Conservation (phyloP, 1,139 yeast species). For the Candida pseudoviswanathii region DNA sequence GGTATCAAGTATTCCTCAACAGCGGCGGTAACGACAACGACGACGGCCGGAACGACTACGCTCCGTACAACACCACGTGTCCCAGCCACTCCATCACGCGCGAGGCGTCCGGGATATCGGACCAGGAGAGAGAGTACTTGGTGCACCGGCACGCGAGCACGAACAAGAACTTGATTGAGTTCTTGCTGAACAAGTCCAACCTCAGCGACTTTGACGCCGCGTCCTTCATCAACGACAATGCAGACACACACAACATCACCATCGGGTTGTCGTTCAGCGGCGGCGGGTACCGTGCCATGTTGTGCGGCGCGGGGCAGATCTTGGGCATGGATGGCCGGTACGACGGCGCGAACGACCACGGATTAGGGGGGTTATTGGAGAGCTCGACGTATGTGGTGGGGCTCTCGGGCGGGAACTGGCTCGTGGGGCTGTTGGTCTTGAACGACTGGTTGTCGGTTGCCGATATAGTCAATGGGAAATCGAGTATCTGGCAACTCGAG, state of each 20-base stretch:
- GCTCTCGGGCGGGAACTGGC: slow-evolving; percentile 49
- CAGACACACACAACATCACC: slow-evolving; percentile 34
- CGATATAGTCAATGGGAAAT: slow-evolving; percentile 29
- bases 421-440: slow-evolving; percentile 40
- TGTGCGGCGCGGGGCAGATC: slow-evolving; percentile 45
- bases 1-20: slow-evolving; percentile 1
- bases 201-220: slow-evolving; percentile 37
- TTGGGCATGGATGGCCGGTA: slow-evolving; percentile 39
- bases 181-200: slow-evolving; percentile 33
- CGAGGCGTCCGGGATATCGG: neutral
- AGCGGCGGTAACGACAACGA: neutral
- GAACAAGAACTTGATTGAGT: slow-evolving; percentile 33
- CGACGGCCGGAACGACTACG: slow-evolving; percentile 24
- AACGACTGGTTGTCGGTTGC: slow-evolving; percentile 43
- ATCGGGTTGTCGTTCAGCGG: slow-evolving; percentile 49
- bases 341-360: slow-evolving; percentile 25
- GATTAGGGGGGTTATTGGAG: slow-evolving; percentile 45
- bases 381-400: slow-evolving; percentile 43
- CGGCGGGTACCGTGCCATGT: slow-evolving; percentile 51
- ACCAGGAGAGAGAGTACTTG: slow-evolving; percentile 2
- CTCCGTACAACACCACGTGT: slow-evolving; percentile 30
- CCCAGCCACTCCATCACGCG: slow-evolving; percentile 18
- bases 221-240: slow-evolving; percentile 27
- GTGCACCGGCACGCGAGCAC: slow-evolving; percentile 18
- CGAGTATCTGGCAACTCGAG: slow-evolving; percentile 41